A percentile compares a stretch with the other conserved stretches of the same genome.
These are phyloP conservation scores for Mycena metata DNA, from an alignment of 768 basidiomycete genomes.

Conservation along the genomic window DNA sequence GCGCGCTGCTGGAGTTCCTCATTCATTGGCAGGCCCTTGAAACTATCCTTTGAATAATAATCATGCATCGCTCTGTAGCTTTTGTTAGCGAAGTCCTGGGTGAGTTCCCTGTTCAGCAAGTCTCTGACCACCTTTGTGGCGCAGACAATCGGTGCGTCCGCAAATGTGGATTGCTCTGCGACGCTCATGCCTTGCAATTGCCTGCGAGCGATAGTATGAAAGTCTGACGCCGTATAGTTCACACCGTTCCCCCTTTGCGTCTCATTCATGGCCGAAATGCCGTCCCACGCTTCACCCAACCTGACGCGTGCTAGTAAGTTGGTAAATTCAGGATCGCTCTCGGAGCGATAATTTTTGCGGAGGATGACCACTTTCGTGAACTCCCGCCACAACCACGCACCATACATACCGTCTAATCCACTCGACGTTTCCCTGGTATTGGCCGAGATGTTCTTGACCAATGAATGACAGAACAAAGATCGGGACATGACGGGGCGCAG, in stretches of 20 bases:
- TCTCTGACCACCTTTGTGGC: constrained; percentile 5
- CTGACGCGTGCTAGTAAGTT: constrained; percentile 16
- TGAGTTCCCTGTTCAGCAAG: not conserved
- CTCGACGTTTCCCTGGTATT: not conserved
- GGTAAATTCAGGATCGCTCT: not conserved
- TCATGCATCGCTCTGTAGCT: not conserved
- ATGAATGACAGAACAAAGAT: not conserved
- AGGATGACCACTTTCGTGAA: constrained; percentile 9
- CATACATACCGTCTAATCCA: not conserved
- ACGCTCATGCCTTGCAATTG: not conserved
- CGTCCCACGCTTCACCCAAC: not conserved
- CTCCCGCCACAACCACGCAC: constrained; percentile 11
- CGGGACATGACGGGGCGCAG: not conserved
- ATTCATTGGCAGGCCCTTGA: not conserved
- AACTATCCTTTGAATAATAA: not conserved
- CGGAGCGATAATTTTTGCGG: not conserved
- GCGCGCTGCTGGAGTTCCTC: not conserved
- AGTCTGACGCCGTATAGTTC: not conserved
- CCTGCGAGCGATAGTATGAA: not conserved
- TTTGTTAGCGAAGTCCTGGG: not conserved
- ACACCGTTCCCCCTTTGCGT: not conserved
- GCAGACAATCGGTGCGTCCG: constrained; percentile 8
- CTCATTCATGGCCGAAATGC: not conserved
- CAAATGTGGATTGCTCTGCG: not conserved
- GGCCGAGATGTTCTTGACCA: not conserved